These are phyloP conservation scores for Eucalyptus polybractea DNA, from an alignment of 345 rosid genomes.

Conservation along the genomic window DNA sequence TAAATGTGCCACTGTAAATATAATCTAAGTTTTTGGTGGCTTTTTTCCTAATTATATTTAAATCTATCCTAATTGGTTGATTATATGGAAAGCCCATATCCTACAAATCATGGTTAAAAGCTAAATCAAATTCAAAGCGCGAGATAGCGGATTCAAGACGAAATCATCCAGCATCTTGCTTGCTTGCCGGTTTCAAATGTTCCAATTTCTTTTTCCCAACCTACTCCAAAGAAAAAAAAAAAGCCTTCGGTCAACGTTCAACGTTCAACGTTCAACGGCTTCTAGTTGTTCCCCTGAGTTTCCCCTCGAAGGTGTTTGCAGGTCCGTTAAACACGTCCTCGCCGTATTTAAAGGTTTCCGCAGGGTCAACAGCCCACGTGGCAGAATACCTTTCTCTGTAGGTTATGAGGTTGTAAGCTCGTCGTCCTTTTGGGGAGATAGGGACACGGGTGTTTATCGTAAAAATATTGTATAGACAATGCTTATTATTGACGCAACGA, in stretches of 20 bases:
- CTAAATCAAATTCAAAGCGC: not conserved
- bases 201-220: not conserved
- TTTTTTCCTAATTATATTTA: no score
- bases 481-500: not conserved
- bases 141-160: not conserved
- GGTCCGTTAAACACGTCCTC: not conserved
- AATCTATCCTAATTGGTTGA: not conserved
- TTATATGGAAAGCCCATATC: not conserved
- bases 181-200: not conserved
- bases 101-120: not conserved
- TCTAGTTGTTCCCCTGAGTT: not conserved
- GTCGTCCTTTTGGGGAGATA: not conserved
- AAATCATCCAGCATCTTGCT: not conserved
- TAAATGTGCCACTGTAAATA: no score
- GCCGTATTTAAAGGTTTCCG: not conserved
- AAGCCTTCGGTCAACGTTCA: not conserved
- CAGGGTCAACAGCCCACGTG: not conserved
- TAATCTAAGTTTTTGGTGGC: no score
- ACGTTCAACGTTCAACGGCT: not conserved
- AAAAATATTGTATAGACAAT: not conserved
- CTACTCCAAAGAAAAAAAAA: not conserved
- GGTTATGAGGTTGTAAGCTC: not conserved
- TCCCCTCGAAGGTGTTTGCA: not conserved
- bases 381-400: fast-evolving
- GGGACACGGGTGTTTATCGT: not conserved